Base-by-base conservation (phyloP, 1,139 yeast species). In the Pichia sp. region DNA sequence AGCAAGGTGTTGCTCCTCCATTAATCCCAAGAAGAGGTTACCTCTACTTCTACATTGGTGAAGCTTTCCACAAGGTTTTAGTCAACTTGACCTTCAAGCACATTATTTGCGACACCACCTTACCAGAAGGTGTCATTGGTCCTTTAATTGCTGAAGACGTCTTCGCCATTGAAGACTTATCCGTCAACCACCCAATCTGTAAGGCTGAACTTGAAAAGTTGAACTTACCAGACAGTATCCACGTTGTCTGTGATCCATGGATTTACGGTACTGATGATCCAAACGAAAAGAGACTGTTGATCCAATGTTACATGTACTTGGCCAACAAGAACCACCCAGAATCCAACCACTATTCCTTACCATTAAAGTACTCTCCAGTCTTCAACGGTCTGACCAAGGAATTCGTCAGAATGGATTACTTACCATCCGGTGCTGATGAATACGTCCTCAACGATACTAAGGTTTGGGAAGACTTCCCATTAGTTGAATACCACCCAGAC, bases 311-410 rank as follows among this genome's bases (percentile, higher is more conserved):
- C 71, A 83, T 85, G 83, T 88, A 88, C 68, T 77, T 89, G 53
- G 80, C 80, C 61, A 81, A 81, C 52, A 80, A 79, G 50, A 72
- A 82, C 61, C 93, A 87, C 65, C 68, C 79, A 32, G 96, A 88
- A 67, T 82, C 91, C 15, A 88, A 88, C 71, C 91, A 86, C 64
- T 88, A 88, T 68, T 83, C 96, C 12, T 73, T 85, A 59, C 96
- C 96, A 24, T 73, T 87, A 65, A 85, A 84, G 60, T 85, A 86
- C 62, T 83, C 89, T 12, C 95, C 93, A 11, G 90, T 88, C 36
- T 85, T 83, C 60, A 91, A 86, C 61, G 77, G 81, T 54, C 70
- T 80, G 58, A 75, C 87, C 50, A 69, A 70, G 58, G 78, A 83
- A 66, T 80, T 84, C 56, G 75, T 85, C 51, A 78, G 93, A 69